Evolutionary conservation across 306 rosid genomes (phyloP).

Genomic region (Acacia confusa): DNA sequence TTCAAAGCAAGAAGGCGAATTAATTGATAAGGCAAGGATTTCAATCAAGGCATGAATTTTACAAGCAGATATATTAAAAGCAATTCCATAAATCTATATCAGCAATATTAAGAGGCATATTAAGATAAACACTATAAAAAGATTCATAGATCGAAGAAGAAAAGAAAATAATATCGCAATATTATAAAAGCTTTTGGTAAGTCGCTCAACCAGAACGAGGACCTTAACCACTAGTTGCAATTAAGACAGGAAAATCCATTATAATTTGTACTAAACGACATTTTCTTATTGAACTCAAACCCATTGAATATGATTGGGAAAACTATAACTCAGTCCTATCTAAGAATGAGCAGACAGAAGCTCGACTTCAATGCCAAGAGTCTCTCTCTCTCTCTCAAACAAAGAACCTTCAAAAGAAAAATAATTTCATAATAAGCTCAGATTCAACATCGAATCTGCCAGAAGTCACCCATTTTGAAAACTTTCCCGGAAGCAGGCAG

Average conservation of each 20-base stretch:
- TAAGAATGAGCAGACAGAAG: neutral
- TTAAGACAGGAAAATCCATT: neutral
- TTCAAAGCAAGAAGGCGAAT: neutral
- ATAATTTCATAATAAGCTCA: neutral
- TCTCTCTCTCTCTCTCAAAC: neutral
- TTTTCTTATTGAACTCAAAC: neutral
- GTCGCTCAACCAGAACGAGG: neutral
- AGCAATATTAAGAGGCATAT: neutral
- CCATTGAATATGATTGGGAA: neutral
- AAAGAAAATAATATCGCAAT: neutral
- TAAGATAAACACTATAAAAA: neutral
- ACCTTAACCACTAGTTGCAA: neutral
- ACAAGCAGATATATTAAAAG: neutral
- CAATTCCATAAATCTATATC: neutral
- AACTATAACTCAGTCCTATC: neutral
- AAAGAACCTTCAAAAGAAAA: neutral
- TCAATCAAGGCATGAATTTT: conserved; percentile 8
- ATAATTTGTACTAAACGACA: neutral
- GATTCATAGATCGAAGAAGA: neutral
- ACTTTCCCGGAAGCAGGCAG: neutral
- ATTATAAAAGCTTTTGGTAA: neutral
- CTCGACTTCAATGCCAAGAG: neutral
- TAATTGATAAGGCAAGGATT: conserved; percentile 8
- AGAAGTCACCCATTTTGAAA: neutral
- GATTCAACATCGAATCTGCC: neutral